phyloP scores from a whole-genome alignment of 208 protist species.

The Leishmania amazonensis region DNA sequence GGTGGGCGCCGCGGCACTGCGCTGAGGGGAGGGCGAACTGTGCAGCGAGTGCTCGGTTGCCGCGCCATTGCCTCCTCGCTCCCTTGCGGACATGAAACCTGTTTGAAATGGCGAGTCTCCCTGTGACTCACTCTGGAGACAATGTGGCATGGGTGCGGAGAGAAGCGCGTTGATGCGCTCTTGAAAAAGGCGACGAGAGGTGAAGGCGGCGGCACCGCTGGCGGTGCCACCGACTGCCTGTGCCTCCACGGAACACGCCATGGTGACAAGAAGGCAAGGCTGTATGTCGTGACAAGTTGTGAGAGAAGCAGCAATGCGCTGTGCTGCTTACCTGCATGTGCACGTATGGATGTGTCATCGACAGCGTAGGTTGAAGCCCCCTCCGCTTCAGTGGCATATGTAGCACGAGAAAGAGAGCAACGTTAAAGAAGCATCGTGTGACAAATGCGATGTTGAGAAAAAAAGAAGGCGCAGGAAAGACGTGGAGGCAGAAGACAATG shows the following conservation, averaged over 20 bases:
- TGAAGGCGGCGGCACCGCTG: background rate
- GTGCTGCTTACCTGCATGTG: background rate
- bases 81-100: background rate
- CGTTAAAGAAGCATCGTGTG: background rate
- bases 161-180: conserved; percentile 45
- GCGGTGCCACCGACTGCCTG: no score
- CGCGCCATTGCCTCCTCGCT: background rate
- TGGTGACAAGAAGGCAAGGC: background rate
- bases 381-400: background rate
- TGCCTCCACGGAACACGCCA: background rate
- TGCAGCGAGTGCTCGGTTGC: background rate
- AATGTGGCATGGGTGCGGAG: conserved; percentile 47
- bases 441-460: no score
- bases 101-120: background rate
- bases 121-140: conserved; percentile 23
- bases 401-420: no score
- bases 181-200: conserved; percentile 21
- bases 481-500: no score
- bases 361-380: background rate
- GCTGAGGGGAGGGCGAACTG: background rate
- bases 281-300: background rate
- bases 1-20: background rate
- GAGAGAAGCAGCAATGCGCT: background rate
- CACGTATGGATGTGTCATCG: background rate
- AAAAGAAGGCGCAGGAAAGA: background rate